phyloP scores from a whole-genome alignment of 2,329 filamentous ascomycete genomes.

The Chaetomium olivaceum region DNA sequence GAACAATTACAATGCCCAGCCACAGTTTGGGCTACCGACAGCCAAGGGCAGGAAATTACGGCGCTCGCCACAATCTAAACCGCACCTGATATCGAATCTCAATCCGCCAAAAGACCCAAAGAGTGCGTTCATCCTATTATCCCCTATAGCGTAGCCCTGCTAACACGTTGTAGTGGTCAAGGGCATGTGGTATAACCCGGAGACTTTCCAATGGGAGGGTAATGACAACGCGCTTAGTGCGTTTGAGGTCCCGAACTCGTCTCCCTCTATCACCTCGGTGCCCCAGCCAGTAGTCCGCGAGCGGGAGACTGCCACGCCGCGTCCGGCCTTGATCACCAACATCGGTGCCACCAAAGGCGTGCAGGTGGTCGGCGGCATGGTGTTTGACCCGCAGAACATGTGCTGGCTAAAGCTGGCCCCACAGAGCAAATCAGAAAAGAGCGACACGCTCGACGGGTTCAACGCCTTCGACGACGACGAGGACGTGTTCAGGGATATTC shows the following conservation, averaged over 20 bases:
- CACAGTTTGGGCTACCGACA: constrained; percentile 41
- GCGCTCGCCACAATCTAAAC: constrained; percentile 65
- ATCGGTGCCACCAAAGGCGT: constrained; percentile 82
- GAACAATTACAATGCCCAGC: constrained; percentile 48
- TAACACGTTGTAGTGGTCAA: constrained; percentile 65
- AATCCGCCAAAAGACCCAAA: constrained; percentile 73
- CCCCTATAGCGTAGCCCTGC: constrained; percentile 9
- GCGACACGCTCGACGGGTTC: constrained; percentile 63
- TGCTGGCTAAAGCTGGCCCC: constrained; percentile 84
- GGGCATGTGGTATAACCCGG: constrained; percentile 94
- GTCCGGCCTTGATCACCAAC: constrained; percentile 85
- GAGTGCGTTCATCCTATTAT: constrained; percentile 58
- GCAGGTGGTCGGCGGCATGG: constrained; percentile 96
- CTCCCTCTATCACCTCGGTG: constrained; percentile 54
- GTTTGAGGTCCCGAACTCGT: constrained; percentile 68
- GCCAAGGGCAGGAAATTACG: constrained; percentile 57
- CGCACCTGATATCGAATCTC: constrained; percentile 86
- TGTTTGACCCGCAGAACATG: constrained; percentile 96
- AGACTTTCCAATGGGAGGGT: constrained; percentile 87
- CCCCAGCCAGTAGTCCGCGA: constrained; percentile 50
- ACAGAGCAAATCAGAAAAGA: constrained; percentile 46
- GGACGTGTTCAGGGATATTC: constrained; percentile 92
- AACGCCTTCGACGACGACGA: constrained; percentile 82
- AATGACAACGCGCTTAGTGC: constrained; percentile 82
- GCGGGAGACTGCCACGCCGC: constrained; percentile 59